These are phyloP conservation scores for Biscutella laevigata DNA, from an alignment of 441 rosid species.

Conservation along the genomic window DNA sequence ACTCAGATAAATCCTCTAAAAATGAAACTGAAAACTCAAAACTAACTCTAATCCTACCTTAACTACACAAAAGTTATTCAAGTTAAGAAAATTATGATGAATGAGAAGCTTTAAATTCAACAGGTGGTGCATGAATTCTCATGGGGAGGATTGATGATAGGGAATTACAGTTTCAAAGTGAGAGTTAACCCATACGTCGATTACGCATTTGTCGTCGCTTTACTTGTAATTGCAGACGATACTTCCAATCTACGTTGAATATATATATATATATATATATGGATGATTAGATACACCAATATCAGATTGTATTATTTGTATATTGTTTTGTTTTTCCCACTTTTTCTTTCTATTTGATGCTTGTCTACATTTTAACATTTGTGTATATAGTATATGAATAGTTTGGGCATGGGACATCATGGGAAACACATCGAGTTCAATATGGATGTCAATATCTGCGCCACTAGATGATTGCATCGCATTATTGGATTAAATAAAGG, in stretches of 20 bases:
- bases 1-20: no score
- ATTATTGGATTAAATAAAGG: background rate
- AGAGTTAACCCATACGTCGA: constrained; percentile 56
- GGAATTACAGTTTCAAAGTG: constrained; percentile 48
- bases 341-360: background rate
- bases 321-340: background rate
- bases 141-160: constrained; percentile 43
- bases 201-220: constrained; percentile 52
- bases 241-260: constrained; percentile 21
- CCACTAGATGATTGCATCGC: background rate
- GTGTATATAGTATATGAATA: no score
- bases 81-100: no score
- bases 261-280: no score
- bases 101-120: background rate
- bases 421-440: background rate
- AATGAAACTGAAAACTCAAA: no score
- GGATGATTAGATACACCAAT: background rate
- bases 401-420: constrained; percentile 4
- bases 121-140: constrained; percentile 44
- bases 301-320: constrained; percentile 5
- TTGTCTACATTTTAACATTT: background rate
- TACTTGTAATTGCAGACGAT: constrained; percentile 46
- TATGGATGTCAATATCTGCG: background rate
- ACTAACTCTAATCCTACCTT: no score
- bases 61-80: background rate